These are phyloP conservation scores for Potentilla sterilis DNA, from an alignment of 306 rosid genomes.

Conservation along the genomic window DNA sequence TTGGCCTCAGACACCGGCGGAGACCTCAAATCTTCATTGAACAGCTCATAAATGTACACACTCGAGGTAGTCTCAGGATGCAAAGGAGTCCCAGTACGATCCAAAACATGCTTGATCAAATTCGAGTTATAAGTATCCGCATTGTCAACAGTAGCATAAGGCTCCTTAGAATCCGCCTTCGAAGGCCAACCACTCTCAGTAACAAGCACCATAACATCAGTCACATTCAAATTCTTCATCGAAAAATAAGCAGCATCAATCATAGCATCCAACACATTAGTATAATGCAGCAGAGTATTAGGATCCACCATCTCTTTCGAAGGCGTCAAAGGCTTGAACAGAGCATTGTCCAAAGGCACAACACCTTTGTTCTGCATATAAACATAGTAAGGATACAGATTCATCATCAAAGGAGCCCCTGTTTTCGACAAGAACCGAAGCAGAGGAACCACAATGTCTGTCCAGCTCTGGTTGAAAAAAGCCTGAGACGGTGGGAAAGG, in stretches of 20 bases:
- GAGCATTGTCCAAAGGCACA: conserved; percentile 66
- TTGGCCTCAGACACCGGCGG: conserved; percentile 75
- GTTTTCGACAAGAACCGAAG: conserved; percentile 62
- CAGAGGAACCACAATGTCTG: conserved; percentile 45
- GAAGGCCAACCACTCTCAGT: conserved; percentile 92
- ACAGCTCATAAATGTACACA: conserved; percentile 69
- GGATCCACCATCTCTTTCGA: conserved; percentile 88
- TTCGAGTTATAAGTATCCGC: conserved; percentile 74
- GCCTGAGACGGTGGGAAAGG: conserved; percentile 94
- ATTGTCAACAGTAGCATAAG: conserved; percentile 68
- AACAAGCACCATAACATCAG: conserved; percentile 68
- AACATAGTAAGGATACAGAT: conserved; percentile 80
- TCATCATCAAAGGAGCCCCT: conserved; percentile 74
- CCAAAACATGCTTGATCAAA: conserved; percentile 75
- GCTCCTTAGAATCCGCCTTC: conserved; percentile 72
- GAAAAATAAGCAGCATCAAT: conserved; percentile 80
- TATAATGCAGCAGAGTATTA: conserved; percentile 80
- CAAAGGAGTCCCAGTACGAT: conserved; percentile 73
- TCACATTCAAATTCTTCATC: conserved; percentile 73
- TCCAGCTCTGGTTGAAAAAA: conserved; percentile 63
- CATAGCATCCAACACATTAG: conserved; percentile 82
- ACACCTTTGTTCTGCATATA: conserved; percentile 76
- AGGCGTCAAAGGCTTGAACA: conserved; percentile 75
- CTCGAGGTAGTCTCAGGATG: conserved; percentile 76
- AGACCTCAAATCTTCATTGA: conserved; percentile 79